These are phyloP conservation scores for Heliamphora pulchella DNA, from an alignment of 179 eudicot species.

Conservation along the genomic window DNA sequence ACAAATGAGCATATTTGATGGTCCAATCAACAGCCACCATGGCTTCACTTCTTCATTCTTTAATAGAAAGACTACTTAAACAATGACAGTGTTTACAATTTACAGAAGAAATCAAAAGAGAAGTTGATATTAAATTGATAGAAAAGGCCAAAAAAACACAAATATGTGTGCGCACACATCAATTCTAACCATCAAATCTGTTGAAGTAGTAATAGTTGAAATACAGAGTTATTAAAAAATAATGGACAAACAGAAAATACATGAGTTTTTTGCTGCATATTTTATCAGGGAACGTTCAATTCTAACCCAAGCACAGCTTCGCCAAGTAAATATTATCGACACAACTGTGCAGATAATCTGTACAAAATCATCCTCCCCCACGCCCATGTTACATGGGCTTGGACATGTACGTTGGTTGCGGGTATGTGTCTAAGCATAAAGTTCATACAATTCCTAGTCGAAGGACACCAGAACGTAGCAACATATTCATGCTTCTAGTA, in stretches of 20 bases:
- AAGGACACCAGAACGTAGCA: neutral
- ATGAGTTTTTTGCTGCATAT: neutral
- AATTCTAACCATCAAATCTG: neutral
- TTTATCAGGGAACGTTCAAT: neutral
- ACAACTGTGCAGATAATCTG: neutral
- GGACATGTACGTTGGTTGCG: neutral
- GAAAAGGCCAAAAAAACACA: constrained; percentile 4
- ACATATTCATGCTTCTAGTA: neutral
- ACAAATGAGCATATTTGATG: neutral
- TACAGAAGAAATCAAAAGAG: neutral
- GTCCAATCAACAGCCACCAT: neutral
- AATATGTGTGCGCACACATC: neutral
- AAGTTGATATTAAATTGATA: neutral
- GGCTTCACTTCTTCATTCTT: neutral
- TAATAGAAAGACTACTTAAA: neutral
- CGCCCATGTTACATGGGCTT: neutral
- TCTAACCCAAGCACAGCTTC: neutral
- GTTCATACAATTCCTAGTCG: neutral
- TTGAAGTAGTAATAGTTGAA: neutral
- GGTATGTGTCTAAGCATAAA: neutral
- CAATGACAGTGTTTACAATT: neutral
- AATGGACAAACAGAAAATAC: neutral
- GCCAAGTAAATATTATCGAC: neutral
- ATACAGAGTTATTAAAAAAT: neutral
- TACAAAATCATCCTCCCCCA: neutral